phyloP scores from a whole-genome alignment of 306 rosid genomes.

The Citrullus amarus region DNA sequence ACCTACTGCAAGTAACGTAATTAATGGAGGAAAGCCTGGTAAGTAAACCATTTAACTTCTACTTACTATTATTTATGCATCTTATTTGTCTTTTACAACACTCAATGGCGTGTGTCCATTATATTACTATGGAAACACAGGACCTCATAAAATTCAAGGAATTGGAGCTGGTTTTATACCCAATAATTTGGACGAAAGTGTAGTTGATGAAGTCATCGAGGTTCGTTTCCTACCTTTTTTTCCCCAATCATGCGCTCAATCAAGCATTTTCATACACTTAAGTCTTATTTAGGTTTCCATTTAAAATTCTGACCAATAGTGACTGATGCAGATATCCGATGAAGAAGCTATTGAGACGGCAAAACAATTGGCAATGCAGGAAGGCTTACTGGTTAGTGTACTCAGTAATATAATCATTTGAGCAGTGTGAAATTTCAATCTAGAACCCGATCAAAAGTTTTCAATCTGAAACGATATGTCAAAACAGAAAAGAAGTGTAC shows the following conservation, averaged over 20 bases:
- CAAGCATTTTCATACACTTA: neutral
- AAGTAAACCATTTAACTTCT: slow-evolving; percentile 21
- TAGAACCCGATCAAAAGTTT: neutral
- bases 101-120: neutral
- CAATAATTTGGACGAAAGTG: slow-evolving; percentile 70
- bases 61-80: slow-evolving; percentile 1
- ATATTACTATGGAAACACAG: slow-evolving; percentile 23
- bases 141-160: slow-evolving; percentile 99
- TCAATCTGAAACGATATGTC: neutral
- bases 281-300: neutral
- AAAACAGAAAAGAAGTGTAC: neutral
- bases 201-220: slow-evolving; percentile 80
- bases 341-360: slow-evolving; percentile 87
- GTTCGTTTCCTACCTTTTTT: slow-evolving; percentile 19
- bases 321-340: slow-evolving; percentile 65
- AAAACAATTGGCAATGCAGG: slow-evolving; percentile 89
- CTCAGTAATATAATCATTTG: neutral
- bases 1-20: slow-evolving; percentile 90
- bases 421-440: neutral
- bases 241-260: neutral
- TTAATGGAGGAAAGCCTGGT: slow-evolving; percentile 98
- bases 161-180: slow-evolving; percentile 99
- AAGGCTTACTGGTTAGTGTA: slow-evolving; percentile 85
- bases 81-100: neutral
- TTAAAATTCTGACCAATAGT: slow-evolving; percentile 12